A percentile compares a stretch with the other conserved stretches of the same genome.
Conservation (phyloP, 768 basidiomycete genomes). For the Lentinula sp. region DNA sequence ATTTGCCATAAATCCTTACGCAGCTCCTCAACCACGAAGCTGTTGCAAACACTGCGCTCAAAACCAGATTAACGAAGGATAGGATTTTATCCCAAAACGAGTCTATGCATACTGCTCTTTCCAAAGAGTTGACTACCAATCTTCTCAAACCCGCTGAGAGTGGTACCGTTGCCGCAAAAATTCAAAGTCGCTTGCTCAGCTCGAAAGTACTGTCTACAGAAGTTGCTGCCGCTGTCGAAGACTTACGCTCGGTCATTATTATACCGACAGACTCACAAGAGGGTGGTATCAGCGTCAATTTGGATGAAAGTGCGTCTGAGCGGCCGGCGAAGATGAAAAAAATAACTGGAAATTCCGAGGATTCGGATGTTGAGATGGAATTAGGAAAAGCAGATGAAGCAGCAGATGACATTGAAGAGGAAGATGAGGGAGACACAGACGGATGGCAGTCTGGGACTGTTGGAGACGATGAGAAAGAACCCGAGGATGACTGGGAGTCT, state of each 20-base stretch:
- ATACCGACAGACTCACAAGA: constrained; percentile 13
- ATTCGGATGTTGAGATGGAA: constrained; percentile 12
- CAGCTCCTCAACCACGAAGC: constrained; percentile 55
- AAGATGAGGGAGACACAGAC: constrained; percentile 24
- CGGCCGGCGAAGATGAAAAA: constrained; percentile 21
- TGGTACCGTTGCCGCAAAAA: constrained; percentile 47
- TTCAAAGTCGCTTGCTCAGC: constrained; percentile 69
- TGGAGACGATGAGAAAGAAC: constrained; percentile 18
- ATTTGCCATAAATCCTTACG: neutral
- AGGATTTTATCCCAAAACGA: constrained; percentile 45
- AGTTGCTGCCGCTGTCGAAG: constrained; percentile 44
- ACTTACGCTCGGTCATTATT: constrained; percentile 38
- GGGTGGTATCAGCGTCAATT: constrained; percentile 11
- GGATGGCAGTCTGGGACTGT: constrained; percentile 34
- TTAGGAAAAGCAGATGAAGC: constrained; percentile 17
- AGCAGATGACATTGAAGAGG: constrained; percentile 13
- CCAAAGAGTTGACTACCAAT: constrained; percentile 34
- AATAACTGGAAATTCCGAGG: neutral
- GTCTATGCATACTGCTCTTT: constrained; percentile 38
- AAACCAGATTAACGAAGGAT: constrained; percentile 72
- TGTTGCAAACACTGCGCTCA: constrained; percentile 61
- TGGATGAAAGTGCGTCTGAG: constrained; percentile 8
- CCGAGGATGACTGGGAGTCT: constrained; percentile 48
- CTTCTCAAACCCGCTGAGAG: constrained; percentile 26
- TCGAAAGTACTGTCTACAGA: constrained; percentile 67